Conservation (phyloP, 2,329 filamentous ascomycete genomes). For the Thielaviopsis euricoi region DNA sequence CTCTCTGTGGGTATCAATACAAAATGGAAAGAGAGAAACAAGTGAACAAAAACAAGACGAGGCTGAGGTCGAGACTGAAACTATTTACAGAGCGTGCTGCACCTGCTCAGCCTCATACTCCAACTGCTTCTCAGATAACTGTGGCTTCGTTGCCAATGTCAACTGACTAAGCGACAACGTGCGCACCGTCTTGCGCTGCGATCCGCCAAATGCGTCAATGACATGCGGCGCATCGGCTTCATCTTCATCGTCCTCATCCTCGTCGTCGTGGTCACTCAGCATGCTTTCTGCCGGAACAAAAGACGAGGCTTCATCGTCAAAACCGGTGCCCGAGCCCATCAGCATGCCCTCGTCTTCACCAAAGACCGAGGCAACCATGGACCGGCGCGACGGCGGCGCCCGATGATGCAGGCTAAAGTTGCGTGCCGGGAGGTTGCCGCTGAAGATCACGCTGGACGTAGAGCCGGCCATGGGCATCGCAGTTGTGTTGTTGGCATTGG, state of each 20-base stretch:
- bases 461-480: constrained; percentile 18
- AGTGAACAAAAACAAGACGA: not conserved
- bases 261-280: not conserved
- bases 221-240: not conserved
- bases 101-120: constrained; percentile 16
- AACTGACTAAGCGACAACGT: constrained; percentile 48
- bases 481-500: not conserved
- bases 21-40: not conserved
- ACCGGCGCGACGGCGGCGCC: not conserved
- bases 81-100: constrained; percentile 6
- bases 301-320: not conserved
- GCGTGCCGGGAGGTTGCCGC: constrained; percentile 26
- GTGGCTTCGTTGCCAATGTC: constrained; percentile 27
- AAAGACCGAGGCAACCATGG: not conserved
- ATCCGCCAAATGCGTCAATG: not conserved
- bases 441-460: constrained; percentile 17
- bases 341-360: not conserved
- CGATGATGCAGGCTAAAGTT: constrained; percentile 10
- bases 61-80: not conserved
- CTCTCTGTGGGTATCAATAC: not conserved
- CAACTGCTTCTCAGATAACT: constrained; percentile 6
- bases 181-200: constrained; percentile 37
- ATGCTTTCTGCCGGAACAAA: not conserved
- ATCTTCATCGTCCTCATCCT: constrained; percentile 1
- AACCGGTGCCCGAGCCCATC: not conserved